Conservation (phyloP, 352 stramenopile species). For the Globisporangium echinulatum region DNA sequence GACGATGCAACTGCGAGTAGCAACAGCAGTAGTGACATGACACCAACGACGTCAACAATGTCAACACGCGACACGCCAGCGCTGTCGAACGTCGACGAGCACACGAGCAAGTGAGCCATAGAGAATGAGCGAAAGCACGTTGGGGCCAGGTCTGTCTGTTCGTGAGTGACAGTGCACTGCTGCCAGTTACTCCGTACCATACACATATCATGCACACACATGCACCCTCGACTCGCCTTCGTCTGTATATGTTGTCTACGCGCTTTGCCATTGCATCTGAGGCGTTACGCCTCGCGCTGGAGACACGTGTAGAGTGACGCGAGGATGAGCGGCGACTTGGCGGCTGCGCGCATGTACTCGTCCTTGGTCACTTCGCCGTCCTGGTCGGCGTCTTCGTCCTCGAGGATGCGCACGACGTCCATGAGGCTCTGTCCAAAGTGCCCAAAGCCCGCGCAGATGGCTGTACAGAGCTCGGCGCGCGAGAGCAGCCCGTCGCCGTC, state of each 20-base stretch:
- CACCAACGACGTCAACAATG: not conserved
- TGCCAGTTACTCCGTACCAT: not conserved
- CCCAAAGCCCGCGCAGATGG: constrained; percentile 31
- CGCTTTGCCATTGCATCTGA: not conserved
- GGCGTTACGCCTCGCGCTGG: constrained; percentile 4
- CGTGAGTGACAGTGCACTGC: no score
- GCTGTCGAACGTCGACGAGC: not conserved
- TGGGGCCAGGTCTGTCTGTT: no score
- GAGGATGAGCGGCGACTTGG: constrained; percentile 26
- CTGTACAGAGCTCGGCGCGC: constrained; percentile 23
- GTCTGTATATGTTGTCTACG: not conserved
- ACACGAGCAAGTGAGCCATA: not conserved
- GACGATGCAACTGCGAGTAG: not conserved
- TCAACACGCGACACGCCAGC: not conserved
- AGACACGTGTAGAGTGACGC: constrained; percentile 39
- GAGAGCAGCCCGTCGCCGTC: constrained; percentile 25
- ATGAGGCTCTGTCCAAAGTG: constrained; percentile 31
- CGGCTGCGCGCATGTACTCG: constrained; percentile 28
- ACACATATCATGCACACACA: not conserved
- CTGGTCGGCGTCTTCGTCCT: constrained; percentile 31
- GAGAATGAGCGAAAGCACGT: no score
- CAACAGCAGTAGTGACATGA: not conserved
- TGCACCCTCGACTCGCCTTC: not conserved
- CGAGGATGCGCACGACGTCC: constrained; percentile 30
- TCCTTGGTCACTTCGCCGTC: constrained; percentile 32